phyloP scores from a whole-genome alignment of 805 yeast species.

The Zygoascus flipseniorum region DNA sequence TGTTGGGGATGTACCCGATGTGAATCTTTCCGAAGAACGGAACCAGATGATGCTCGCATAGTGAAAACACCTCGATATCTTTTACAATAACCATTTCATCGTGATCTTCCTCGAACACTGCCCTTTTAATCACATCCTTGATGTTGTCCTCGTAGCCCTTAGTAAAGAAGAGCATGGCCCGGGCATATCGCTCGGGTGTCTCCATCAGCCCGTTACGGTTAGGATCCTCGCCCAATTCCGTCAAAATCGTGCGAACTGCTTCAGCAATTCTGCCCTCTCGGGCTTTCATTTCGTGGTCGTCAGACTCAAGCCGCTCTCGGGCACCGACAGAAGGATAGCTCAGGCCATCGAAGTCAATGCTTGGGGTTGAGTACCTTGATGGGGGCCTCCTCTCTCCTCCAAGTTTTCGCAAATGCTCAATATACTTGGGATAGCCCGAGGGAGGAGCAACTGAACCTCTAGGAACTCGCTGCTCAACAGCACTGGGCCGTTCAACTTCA shows the following conservation, averaged over 20 bases:
- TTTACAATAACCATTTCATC: slow-evolving; percentile 98
- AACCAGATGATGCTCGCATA: slow-evolving; percentile 96
- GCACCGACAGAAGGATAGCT: slow-evolving; percentile 95
- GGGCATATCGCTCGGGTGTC: slow-evolving; percentile 93
- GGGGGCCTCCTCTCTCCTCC: slow-evolving; percentile 37
- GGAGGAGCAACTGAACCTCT: slow-evolving; percentile 13
- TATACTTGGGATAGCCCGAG: slow-evolving; percentile 17
- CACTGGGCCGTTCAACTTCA: neutral
- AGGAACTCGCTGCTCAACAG: slow-evolving; percentile 9
- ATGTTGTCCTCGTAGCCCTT: slow-evolving; percentile 95
- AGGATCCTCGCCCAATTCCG: slow-evolving; percentile 87
- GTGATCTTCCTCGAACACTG: slow-evolving; percentile 96
- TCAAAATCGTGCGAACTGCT: slow-evolving; percentile 65
- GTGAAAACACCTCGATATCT: slow-evolving; percentile 83
- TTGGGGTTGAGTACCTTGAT: slow-evolving; percentile 78
- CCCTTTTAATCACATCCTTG: slow-evolving; percentile 83
- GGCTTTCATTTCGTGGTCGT: slow-evolving; percentile 51
- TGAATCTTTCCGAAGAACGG: slow-evolving; percentile 97
- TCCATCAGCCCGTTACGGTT: slow-evolving; percentile 82
- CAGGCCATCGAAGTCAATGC: slow-evolving; percentile 82
- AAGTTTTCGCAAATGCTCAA: slow-evolving; percentile 14
- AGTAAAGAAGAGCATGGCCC: slow-evolving; percentile 93
- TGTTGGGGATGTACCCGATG: slow-evolving; percentile 95
- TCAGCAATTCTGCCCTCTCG: slow-evolving; percentile 72
- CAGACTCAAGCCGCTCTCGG: slow-evolving; percentile 60